phyloP scores from a whole-genome alignment of 768 basidiomycete genomes.

The Lactarius psammicola region DNA sequence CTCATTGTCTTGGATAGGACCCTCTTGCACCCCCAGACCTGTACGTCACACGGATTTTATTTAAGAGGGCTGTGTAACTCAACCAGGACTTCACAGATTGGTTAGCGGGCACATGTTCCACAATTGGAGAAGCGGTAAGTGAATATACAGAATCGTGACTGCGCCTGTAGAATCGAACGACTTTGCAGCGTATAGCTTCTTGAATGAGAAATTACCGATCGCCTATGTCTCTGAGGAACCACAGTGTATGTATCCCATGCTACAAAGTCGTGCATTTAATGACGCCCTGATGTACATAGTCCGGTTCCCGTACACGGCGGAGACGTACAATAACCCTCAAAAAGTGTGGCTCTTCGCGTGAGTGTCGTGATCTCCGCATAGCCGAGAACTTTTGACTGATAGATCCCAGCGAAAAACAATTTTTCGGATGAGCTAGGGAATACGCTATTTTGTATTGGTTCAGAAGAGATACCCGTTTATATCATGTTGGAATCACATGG shows the following conservation, averaged over 20 bases:
- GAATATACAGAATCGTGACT: not conserved
- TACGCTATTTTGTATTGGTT: not conserved
- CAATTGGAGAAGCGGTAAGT: conserved; percentile 13
- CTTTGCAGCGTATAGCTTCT: conserved; percentile 25
- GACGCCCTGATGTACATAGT: not conserved
- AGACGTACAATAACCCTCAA: conserved; percentile 28
- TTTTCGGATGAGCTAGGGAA: not conserved
- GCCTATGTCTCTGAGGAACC: conserved; percentile 37
- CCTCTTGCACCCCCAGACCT: conserved; percentile 40
- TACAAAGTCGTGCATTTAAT: not conserved
- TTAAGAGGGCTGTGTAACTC: not conserved
- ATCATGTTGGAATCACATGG: not conserved
- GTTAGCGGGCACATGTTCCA: not conserved
- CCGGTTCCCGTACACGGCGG: conserved; percentile 21
- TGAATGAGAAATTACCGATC: conserved; percentile 36
- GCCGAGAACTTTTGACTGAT: not conserved
- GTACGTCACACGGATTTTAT: conserved; percentile 26
- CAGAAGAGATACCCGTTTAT: not conserved
- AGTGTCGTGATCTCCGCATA: not conserved
- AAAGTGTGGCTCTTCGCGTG: conserved; percentile 25
- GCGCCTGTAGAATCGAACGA: not conserved
- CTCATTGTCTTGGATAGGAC: conserved; percentile 30
- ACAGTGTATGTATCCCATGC: conserved; percentile 27
- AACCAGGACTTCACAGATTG: not conserved
- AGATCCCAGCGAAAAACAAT: not conserved